Conservation (phyloP, 306 rosid genomes). For the Castanea crenata region DNA sequence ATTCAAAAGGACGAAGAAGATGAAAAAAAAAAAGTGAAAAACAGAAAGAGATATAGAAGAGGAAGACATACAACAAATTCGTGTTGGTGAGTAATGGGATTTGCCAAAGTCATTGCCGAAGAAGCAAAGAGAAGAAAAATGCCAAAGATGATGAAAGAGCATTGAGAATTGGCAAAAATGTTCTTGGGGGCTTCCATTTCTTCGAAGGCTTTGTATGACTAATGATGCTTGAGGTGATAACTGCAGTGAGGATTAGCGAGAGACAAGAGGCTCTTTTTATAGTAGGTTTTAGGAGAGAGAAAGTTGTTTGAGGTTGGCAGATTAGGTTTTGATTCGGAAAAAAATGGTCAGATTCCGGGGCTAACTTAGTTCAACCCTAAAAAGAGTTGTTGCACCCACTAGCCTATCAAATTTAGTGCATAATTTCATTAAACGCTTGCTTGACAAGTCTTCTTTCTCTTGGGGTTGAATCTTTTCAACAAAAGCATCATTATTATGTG, state of each 20-base stretch:
- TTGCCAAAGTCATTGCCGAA: slow-evolving; percentile 49
- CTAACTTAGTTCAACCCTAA: slow-evolving; percentile 55
- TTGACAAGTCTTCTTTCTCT: slow-evolving; percentile 41
- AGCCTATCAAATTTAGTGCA: slow-evolving; percentile 31
- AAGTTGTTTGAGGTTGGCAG: slow-evolving; percentile 49
- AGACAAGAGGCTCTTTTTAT: slow-evolving; percentile 27
- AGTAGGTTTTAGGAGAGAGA: slow-evolving; percentile 23
- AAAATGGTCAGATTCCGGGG: slow-evolving; percentile 30
- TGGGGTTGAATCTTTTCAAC: slow-evolving; percentile 20
- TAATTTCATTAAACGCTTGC: slow-evolving; percentile 45
- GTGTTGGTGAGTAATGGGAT: slow-evolving; percentile 58
- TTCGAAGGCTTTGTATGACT: background rate
- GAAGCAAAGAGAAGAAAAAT: slow-evolving; percentile 56
- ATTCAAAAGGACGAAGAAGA: background rate
- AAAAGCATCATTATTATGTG: slow-evolving; percentile 1
- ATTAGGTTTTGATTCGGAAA: slow-evolving; percentile 58
- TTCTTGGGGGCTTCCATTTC: slow-evolving; percentile 36
- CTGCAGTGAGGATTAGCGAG: slow-evolving; percentile 21
- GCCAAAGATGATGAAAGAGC: slow-evolving; percentile 30
- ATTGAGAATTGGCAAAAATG: slow-evolving; percentile 15
- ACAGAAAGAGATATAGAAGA: background rate
- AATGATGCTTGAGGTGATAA: background rate
- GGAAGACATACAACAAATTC: slow-evolving; percentile 70
- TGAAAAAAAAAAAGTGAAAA: background rate
- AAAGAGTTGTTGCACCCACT: slow-evolving; percentile 92